Conservation (phyloP, 352 stramenopile species). For the Phytophthora sp. region DNA sequence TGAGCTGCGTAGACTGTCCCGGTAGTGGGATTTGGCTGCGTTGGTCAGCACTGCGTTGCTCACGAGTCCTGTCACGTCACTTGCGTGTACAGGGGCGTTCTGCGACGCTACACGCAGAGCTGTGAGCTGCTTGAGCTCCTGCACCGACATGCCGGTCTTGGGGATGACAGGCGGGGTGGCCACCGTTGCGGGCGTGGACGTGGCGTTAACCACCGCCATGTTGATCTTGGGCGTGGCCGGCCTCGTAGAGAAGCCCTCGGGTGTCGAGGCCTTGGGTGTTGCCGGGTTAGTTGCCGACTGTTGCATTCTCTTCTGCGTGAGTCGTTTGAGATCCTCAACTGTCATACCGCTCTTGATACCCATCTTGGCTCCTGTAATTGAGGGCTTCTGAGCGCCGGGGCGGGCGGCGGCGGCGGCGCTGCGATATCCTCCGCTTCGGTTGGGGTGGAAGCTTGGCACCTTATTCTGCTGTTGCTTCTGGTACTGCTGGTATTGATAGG, state of each 20-base stretch:
- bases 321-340: constrained; percentile 85
- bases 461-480: constrained; percentile 49
- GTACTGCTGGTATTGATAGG: constrained; percentile 50
- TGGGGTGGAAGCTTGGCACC: constrained; percentile 33
- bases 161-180: constrained; percentile 53
- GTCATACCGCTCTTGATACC: constrained; percentile 91
- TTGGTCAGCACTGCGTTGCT: constrained; percentile 81
- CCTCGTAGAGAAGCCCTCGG: constrained; percentile 34
- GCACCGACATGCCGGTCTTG: constrained; percentile 86
- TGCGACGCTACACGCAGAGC: constrained; percentile 78
- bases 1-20: constrained; percentile 64
- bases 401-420: constrained; percentile 13
- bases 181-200: constrained; percentile 29
- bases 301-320: constrained; percentile 89
- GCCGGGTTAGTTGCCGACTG: constrained; percentile 48
- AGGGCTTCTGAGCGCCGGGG: constrained; percentile 37
- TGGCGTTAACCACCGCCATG: constrained; percentile 57
- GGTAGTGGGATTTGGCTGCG: constrained; percentile 80
- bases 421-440: constrained; percentile 33
- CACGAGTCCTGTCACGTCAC: constrained; percentile 72
- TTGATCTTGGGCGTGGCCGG: constrained; percentile 71
- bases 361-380: constrained; percentile 65
- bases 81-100: constrained; percentile 63
- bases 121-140: constrained; percentile 88
- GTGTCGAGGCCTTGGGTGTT: constrained; percentile 37